Conservation (phyloP, 2,329 filamentous ascomycete species). For the Pseudogymnoascus destructans region DNA sequence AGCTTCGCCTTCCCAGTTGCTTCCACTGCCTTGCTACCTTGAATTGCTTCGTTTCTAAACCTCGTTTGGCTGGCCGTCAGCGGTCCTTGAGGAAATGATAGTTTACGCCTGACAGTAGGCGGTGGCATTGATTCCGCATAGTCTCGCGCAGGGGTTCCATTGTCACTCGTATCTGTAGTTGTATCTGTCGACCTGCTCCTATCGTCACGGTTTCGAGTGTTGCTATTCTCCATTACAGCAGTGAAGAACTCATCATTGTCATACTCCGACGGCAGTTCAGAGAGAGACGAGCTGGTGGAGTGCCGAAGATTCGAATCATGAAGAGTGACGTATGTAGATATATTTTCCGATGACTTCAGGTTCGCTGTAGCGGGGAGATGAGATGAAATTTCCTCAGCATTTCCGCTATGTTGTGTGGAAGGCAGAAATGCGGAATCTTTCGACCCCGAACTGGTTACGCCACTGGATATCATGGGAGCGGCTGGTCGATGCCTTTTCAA, state of each 20-base stretch:
- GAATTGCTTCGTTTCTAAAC: background rate
- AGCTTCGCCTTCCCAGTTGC: background rate
- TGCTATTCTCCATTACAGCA: background rate
- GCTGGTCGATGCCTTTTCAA: background rate
- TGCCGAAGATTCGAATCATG: background rate
- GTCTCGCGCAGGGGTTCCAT: background rate
- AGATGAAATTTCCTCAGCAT: background rate
- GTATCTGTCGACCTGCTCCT: background rate
- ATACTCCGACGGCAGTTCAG: background rate
- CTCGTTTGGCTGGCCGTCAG: background rate
- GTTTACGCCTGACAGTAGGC: background rate
- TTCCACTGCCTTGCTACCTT: background rate
- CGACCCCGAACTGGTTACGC: background rate
- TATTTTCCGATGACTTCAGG: background rate
- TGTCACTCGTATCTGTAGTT: background rate
- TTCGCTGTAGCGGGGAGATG: background rate
- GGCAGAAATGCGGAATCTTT: background rate
- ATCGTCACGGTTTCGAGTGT: background rate
- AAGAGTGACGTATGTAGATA: background rate
- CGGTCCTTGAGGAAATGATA: background rate
- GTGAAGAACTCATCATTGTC: background rate
- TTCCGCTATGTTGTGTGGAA: constrained; percentile 1
- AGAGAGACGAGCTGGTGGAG: background rate
- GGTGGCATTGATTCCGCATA: background rate
- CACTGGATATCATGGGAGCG: background rate